Evolutionary conservation across 345 rosid species (phyloP).

Genomic region (Erysimum cheiranthoides): DNA sequence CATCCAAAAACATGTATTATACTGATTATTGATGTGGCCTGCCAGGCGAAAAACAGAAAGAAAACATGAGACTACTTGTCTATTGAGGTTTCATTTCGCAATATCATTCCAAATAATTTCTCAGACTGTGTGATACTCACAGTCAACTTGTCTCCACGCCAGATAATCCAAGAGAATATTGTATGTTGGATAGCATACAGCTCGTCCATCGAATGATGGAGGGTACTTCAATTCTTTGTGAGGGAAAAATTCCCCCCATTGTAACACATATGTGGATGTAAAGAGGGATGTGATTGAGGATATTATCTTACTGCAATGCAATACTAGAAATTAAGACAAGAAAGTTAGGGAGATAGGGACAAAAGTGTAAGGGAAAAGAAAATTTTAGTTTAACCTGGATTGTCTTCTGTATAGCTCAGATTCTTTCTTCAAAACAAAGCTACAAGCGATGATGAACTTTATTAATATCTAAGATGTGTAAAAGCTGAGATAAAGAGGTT

Average conservation of each 20-base stretch:
- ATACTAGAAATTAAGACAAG: neutral
- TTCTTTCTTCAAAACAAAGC: slow-evolving; percentile 75
- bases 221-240: slow-evolving; percentile 65
- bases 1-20: slow-evolving; percentile 95
- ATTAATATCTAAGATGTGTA: slow-evolving; percentile 24
- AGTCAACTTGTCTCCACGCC: slow-evolving; percentile 98
- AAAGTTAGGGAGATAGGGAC: neutral
- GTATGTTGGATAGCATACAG: slow-evolving; percentile 81
- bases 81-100: neutral
- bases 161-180: slow-evolving; percentile 83
- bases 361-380: neutral
- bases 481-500: slow-evolving; percentile 14
- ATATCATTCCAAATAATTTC: neutral
- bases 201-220: slow-evolving; percentile 90
- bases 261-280: slow-evolving; percentile 68
- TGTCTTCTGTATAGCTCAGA: slow-evolving; percentile 66
- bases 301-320: slow-evolving; percentile 59
- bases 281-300: slow-evolving; percentile 75
- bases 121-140: slow-evolving; percentile 57
- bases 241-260: slow-evolving; percentile 85
- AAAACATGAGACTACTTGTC: slow-evolving; percentile 6
- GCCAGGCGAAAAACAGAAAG: slow-evolving; percentile 35
- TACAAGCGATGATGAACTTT: slow-evolving; percentile 46
- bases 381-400: slow-evolving; percentile 56
- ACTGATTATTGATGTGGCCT: slow-evolving; percentile 97